Evolutionary conservation across 176 grass and related monocot genomes (phyloP).

Genomic region (Carex cristatella): DNA sequence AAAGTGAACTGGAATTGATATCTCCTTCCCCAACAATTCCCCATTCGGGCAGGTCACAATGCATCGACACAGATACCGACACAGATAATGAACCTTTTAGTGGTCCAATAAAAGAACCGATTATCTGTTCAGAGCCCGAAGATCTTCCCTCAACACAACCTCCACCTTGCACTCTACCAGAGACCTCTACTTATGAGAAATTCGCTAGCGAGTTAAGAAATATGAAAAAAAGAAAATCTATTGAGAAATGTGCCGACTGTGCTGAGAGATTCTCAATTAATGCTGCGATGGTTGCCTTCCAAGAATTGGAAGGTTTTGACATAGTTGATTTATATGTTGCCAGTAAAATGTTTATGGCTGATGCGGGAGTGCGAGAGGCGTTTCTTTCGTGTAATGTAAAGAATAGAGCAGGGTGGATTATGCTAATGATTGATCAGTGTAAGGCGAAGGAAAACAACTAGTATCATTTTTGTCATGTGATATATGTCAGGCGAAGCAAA

Average conservation of each 20-base stretch:
- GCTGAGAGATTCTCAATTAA: not conserved
- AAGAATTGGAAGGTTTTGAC: not conserved
- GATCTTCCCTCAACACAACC: not conserved
- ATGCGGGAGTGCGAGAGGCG: not conserved
- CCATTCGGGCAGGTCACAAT: not conserved
- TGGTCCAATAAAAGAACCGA: not conserved
- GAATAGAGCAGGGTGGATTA: not conserved
- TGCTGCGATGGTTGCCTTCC: constrained; percentile 2
- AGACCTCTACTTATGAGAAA: not conserved
- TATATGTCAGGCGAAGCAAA: too few species aligned
- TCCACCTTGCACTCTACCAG: not conserved
- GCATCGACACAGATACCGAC: not conserved
- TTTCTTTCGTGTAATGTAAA: not conserved
- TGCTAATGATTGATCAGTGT: constrained; percentile 6
- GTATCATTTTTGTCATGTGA: not conserved
- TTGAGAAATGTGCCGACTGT: not conserved
- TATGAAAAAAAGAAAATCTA: not conserved
- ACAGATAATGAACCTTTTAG: not conserved
- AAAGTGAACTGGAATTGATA: not conserved
- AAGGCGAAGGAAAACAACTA: not conserved
- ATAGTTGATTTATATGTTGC: not conserved
- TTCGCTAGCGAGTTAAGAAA: not conserved
- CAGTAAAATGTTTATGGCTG: constrained; percentile 8
- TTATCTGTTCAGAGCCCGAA: not conserved
- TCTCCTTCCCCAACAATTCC: not conserved